A percentile compares a stretch with the other conserved stretches of the same genome.
Conservation (phyloP, 2,329 filamentous ascomycete genomes). For the Aspergillus sp. region DNA sequence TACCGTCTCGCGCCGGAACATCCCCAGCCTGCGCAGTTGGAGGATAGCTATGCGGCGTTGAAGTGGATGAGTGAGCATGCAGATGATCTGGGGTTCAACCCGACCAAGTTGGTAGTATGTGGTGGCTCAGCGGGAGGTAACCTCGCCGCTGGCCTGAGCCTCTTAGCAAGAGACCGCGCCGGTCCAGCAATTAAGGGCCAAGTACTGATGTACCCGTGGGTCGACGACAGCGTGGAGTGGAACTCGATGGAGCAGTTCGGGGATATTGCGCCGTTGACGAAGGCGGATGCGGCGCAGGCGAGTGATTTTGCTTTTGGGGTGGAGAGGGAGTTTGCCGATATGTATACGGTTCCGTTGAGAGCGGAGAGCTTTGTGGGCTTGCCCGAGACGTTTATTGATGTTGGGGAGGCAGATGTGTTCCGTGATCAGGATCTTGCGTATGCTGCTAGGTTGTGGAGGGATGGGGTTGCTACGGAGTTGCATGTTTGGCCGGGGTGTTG, state of each 20-base stretch:
- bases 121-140: not conserved
- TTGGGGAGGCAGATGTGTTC: conserved; percentile 17
- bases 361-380: conserved; percentile 9
- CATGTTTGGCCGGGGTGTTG: conserved; percentile 18
- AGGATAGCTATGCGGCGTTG: conserved; percentile 3
- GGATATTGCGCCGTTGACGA: not conserved
- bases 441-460: conserved; percentile 12
- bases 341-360: conserved; percentile 2
- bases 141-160: not conserved
- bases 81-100: not conserved
- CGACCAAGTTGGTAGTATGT: not conserved
- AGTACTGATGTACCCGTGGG: not conserved
- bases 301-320: conserved; percentile 4
- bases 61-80: not conserved
- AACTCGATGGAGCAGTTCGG: conserved; percentile 1
- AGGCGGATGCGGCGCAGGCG: not conserved
- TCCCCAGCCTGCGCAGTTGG: not conserved
- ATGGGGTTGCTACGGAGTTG: conserved; percentile 15
- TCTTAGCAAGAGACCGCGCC: not conserved
- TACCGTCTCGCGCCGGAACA: conserved; percentile 10
- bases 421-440: conserved; percentile 18
- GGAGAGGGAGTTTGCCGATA: not conserved
- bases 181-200: not conserved
- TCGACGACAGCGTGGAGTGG: not conserved
- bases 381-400: conserved; percentile 18